A percentile compares a stretch with the other conserved stretches of the same genome.
Evolutionary conservation across 768 basidiomycete species (phyloP).

Genomic region (Pleurotus tuoliensis): DNA sequence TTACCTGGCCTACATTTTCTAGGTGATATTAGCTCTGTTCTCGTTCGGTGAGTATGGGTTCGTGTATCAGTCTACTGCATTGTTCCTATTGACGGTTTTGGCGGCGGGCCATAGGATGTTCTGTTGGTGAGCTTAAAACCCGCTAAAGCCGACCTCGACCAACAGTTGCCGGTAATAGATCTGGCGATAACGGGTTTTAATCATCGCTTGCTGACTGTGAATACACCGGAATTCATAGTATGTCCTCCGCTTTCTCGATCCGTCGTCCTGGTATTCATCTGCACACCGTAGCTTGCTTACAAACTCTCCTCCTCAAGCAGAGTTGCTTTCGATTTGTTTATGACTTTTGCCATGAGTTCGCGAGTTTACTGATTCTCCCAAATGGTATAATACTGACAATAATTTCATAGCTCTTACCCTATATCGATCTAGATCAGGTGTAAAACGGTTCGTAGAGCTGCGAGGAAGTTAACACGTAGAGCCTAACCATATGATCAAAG

Average conservation of each 20-base stretch:
- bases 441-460: background rate
- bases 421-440: background rate
- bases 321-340: background rate
- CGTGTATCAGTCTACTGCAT: too few species aligned
- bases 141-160: too few species aligned
- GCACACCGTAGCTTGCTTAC: background rate
- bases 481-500: background rate
- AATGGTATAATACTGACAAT: background rate
- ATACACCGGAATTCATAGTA: constrained; percentile 4
- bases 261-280: background rate
- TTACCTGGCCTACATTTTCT: background rate
- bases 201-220: constrained; percentile 2
- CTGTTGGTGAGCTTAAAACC: too few species aligned
- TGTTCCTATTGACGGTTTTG: too few species aligned
- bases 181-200: background rate
- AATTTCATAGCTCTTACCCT: background rate
- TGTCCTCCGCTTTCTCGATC: background rate
- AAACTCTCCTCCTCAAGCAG: background rate
- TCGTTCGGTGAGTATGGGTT: background rate
- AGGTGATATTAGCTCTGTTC: constrained; percentile 3
- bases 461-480: too few species aligned
- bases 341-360: constrained; percentile 1
- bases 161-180: background rate
- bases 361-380: background rate
- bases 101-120: too few species aligned